Evolutionary conservation across 768 basidiomycete species (phyloP), one percentile per base, ranked within the genome.

Genomic region (Boletus vinaceobasis): DNA sequence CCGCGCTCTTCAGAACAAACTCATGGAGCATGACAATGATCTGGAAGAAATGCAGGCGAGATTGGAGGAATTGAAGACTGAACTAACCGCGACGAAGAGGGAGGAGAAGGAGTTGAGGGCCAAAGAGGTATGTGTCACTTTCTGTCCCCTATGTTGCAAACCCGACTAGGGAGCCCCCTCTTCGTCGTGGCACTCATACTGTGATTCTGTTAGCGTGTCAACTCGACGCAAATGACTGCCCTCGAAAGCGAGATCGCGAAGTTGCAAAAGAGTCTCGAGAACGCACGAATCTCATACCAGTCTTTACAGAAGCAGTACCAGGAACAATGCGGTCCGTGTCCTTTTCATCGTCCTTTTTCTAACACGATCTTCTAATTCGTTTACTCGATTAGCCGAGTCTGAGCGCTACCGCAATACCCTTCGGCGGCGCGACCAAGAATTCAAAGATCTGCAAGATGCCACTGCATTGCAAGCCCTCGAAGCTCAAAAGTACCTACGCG

Each of bases 21-120:
- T 93, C 14, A 70, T 71, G 11, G 88, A 93, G 48, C 90, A 93
- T 60, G 93, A 96, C 69, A 68, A 75, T n/a, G 87, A 93, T 62
- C 71, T 95, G 29, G 88, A 90, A 60, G 89, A 93, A 55, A 80
- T 90, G 71, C 86, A 95, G 63, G 73, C 71, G 4, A 77, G 81
- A 31, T 67, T 96, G 53, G 94, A 97, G 53, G 92, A 97, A 66
- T 70, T 87, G 56, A 75, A 80, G 58, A 81, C 76, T 13, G 95
- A 97, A 69, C 75, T 97, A 8, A 85, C 77, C 14, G 79, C 87
- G 7, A 86, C 88, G 5, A 90, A 91, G 69, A 81, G 90, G 38
- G 93, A 98, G 63, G 94, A 98, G 71, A 97, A 98, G 73, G 95
- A 98, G 64, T 71, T 96, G 60, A 78, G 90, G 43, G 77, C 81